Evolutionary conservation across 1,284 basidiomycete species (phyloP).

Genomic region (Wolfiporia cocos): DNA sequence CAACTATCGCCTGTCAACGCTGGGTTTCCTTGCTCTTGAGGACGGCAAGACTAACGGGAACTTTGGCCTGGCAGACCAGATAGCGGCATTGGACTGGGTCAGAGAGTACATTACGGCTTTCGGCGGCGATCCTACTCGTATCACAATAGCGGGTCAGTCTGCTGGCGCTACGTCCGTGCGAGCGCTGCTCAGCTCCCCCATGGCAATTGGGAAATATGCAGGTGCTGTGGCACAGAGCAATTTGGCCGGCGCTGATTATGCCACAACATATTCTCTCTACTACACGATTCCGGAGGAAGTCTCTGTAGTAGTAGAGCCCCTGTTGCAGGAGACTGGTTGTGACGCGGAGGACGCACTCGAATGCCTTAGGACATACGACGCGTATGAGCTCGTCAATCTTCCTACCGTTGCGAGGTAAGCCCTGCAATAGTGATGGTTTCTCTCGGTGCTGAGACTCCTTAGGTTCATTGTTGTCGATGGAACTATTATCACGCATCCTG

Average conservation of each 20-base stretch:
- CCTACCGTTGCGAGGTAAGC: slow-evolving; percentile 28
- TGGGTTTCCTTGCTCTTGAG: slow-evolving; percentile 35
- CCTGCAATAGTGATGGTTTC: not conserved
- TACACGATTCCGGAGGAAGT: slow-evolving; percentile 29
- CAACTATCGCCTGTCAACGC: slow-evolving; percentile 39
- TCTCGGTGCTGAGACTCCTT: not conserved
- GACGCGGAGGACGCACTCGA: slow-evolving; percentile 22
- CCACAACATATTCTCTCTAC: slow-evolving; percentile 34
- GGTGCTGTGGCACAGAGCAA: slow-evolving; percentile 44
- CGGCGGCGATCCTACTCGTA: slow-evolving; percentile 31
- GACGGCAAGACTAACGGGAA: slow-evolving; percentile 35
- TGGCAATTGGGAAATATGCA: slow-evolving; percentile 37
- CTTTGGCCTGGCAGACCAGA: slow-evolving; percentile 35
- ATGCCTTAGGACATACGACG: slow-evolving; percentile 28
- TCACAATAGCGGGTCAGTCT: slow-evolving; percentile 36
- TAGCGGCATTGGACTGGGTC: slow-evolving; percentile 31
- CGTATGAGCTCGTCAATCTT: slow-evolving; percentile 27
- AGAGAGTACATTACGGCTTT: slow-evolving; percentile 29
- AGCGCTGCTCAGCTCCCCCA: slow-evolving; percentile 35
- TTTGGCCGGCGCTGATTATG: slow-evolving; percentile 39
- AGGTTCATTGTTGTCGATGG: slow-evolving; percentile 43
- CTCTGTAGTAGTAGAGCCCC: slow-evolving; percentile 25
- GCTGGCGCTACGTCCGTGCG: slow-evolving; percentile 34
- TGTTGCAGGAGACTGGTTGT: slow-evolving; percentile 31
- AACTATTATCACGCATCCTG: slow-evolving; percentile 31